Evolutionary conservation across 2,329 filamentous ascomycete species (phyloP).

Genomic region (Cyanodermella asteris): DNA sequence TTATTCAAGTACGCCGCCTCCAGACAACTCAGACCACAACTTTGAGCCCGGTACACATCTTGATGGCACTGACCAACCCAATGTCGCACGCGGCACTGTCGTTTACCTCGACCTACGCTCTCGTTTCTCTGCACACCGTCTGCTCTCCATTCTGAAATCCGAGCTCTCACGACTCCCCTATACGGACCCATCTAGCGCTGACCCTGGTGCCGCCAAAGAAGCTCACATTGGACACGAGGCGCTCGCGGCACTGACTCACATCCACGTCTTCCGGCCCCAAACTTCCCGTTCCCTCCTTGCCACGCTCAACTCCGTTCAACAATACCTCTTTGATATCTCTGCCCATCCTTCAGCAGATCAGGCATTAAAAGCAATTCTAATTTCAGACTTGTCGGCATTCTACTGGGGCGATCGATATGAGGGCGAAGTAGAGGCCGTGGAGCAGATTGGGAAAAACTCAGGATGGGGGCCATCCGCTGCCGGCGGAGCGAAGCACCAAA

Average conservation of each 20-base stretch:
- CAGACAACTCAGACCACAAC: slow-evolving; percentile 7
- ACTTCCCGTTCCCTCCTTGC: slow-evolving; percentile 27
- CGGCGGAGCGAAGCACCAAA: background rate
- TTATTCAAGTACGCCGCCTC: slow-evolving; percentile 3
- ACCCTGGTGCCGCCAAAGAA: slow-evolving; percentile 3
- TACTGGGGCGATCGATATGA: slow-evolving; percentile 28
- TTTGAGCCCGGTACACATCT: too few relatives aligned
- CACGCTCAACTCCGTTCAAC: slow-evolving; percentile 24
- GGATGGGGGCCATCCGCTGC: background rate
- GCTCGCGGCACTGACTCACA: slow-evolving; percentile 24
- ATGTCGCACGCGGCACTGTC: too few relatives aligned
- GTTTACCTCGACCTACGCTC: slow-evolving; percentile 34
- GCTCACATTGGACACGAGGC: slow-evolving; percentile 13
- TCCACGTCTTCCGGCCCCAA: slow-evolving; percentile 36
- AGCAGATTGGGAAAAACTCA: too few relatives aligned
- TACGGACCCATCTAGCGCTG: background rate
- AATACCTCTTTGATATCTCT: slow-evolving; percentile 25
- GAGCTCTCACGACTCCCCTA: slow-evolving; percentile 9
- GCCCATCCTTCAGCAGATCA: slow-evolving; percentile 26
- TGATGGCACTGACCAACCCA: slow-evolving; percentile 23
- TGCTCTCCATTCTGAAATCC: slow-evolving; percentile 18
- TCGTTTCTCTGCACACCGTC: slow-evolving; percentile 28
- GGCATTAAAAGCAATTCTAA: slow-evolving; percentile 25
- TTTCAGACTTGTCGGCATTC: slow-evolving; percentile 35
- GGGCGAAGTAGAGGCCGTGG: slow-evolving; percentile 18